phyloP scores from a whole-genome alignment of 768 basidiomycete species.

The Mrakia hoshinonis region DNA sequence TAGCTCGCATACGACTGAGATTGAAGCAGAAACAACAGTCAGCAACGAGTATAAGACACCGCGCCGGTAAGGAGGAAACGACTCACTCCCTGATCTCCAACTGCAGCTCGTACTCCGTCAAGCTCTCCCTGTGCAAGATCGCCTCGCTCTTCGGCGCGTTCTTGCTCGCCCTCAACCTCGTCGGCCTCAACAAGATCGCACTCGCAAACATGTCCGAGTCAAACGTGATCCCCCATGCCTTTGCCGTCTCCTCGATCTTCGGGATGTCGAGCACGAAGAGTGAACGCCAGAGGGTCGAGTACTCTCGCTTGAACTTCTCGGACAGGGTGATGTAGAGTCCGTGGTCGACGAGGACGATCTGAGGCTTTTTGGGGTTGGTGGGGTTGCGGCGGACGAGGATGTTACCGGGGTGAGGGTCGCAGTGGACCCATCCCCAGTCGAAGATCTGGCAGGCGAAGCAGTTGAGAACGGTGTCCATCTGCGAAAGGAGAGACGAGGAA shows the following conservation, averaged over 20 bases:
- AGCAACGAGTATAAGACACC: not conserved
- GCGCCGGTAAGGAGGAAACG: no score
- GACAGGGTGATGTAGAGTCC: slow-evolving; percentile 73
- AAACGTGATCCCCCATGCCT: slow-evolving; percentile 41
- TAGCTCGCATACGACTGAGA: slow-evolving; percentile 35
- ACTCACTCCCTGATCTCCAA: slow-evolving; percentile 39
- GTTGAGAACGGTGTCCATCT: slow-evolving; percentile 77
- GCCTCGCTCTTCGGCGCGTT: slow-evolving; percentile 28
- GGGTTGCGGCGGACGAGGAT: slow-evolving; percentile 66
- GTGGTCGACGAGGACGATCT: slow-evolving; percentile 72
- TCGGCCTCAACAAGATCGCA: slow-evolving; percentile 42
- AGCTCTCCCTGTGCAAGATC: slow-evolving; percentile 30
- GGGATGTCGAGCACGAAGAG: slow-evolving; percentile 41
- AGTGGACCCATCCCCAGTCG: slow-evolving; percentile 72
- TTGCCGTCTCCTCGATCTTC: slow-evolving; percentile 39
- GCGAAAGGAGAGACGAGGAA: not conserved
- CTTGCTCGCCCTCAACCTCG: slow-evolving; percentile 33
- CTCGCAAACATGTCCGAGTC: slow-evolving; percentile 41
- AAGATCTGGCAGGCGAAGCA: slow-evolving; percentile 86
- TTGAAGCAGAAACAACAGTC: not conserved
- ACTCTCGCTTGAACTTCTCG: slow-evolving; percentile 61
- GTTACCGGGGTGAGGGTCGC: slow-evolving; percentile 48
- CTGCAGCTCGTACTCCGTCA: slow-evolving; percentile 41
- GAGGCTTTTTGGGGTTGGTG: slow-evolving; percentile 45
- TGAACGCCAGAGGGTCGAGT: slow-evolving; percentile 62